Evolutionary conservation across 2,329 filamentous ascomycete species (phyloP), one percentile per base, ranked within the genome.

Genomic region (Hypoxylon sp.): DNA sequence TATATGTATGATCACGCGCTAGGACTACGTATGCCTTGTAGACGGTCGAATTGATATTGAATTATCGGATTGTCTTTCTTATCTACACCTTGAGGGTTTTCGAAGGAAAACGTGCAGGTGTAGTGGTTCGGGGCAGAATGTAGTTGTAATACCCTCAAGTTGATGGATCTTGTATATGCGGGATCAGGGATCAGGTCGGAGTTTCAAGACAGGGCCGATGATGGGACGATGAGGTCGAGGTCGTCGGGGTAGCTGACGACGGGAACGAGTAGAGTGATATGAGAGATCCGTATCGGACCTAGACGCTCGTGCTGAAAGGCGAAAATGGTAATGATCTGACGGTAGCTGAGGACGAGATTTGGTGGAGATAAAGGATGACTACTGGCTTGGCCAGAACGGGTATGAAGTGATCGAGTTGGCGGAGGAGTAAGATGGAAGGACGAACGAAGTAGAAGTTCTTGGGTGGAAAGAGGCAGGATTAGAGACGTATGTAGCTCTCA

Each of bases 61-160:
- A 80, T 82, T 80, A 78, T 84, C 82, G 80, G 80, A 82, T 83
- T 80, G 26, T 82, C 82, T 83, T 82, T 81, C 83, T 83, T 94
- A 94, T 93, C 87, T 94, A 94, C 92, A 94, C 93, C 92, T 90
- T 87, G 85, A 88, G 87, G 89, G 87, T 90, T 91, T 92, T 91
- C 87, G 84, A 93, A 94, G 85, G 91, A 94, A 94, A 95, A 94
- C 91, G 90, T 92, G 93, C 91, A 94, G 92, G 91, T 94, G 92
- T 84, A 88, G 85, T 87, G 86, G 82, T 80, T 83, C 81, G 79
- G 80, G 73, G 80, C 80, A 81, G 76, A 80, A 74, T 79, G 81
- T 81, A 81, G 82, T 59, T 70, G 71, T 51, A 71, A 65, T 69
- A 75, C 74, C 70, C 59, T 72, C 69, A 67, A 70, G 67, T 66